Evolutionary conservation across 805 yeast genomes (phyloP), one percentile per base, ranked within the genome.

Genomic region (Yamadazyma philogaea): DNA sequence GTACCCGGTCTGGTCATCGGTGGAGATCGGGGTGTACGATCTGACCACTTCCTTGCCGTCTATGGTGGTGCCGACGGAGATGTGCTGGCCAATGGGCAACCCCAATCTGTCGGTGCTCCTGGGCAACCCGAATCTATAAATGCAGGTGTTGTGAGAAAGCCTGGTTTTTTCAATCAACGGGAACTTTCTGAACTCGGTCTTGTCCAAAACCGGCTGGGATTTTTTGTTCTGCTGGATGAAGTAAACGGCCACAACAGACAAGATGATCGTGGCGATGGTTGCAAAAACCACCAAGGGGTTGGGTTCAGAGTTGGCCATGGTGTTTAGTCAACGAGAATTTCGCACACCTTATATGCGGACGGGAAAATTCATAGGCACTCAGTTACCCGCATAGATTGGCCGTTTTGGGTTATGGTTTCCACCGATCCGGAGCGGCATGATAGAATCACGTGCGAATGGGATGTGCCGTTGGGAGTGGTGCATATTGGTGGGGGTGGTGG

Each of bases 1-100:
- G 65, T 74, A 78, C 34, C 97, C 97, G 56, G 74, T 74, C 46
- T 82, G 79, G 47, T 81, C 85, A 61, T 86, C 90, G 53, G 83
- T 74, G 19, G 96, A 82, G 51, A 87, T 82, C 39, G 97, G 96
- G 5, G 96, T 89, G 69, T 91, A 90, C 4, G 95, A 85, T 66
- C 96, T 79, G 40, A 84, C 79, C 39, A 87, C 73, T 55, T 84
- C 90, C 66, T 86, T 86, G 42, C 84, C 96, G 53, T 80, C 77
- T 55, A 89, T 82, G 33, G 64, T 70, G 15, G 95, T 91, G 16
- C 79, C 78, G 54, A 90, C 80, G 34, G 88, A 78, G 59, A 91
- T 83, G 62, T 91, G 97, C 69, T 91, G 97, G 41, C 98, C 98
- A 57, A 87, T 83, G 43, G 96, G 96, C 50, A 91, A 75, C 7